phyloP scores from a whole-genome alignment of 2,329 filamentous ascomycete genomes.

The Microsporum canis region DNA sequence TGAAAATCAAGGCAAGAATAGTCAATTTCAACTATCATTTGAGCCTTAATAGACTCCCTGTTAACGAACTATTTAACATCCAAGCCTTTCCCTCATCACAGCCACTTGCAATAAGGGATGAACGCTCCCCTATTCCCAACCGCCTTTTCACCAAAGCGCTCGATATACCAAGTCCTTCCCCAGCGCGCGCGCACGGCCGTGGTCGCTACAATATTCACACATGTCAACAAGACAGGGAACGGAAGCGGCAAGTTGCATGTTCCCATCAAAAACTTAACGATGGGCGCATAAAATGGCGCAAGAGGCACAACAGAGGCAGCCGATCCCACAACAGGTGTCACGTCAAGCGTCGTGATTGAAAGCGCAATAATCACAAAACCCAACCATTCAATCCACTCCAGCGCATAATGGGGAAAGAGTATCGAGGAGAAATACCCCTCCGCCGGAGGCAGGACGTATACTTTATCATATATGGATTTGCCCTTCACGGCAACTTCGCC shows the following conservation, averaged over 20 bases:
- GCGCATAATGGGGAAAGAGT: slow-evolving; percentile 87
- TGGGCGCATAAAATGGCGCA: slow-evolving; percentile 28
- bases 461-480: slow-evolving; percentile 50
- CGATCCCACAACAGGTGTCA: background rate
- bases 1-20: too few species aligned
- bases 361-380: slow-evolving; percentile 62
- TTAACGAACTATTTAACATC: background rate
- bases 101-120: slow-evolving; percentile 43
- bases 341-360: slow-evolving; percentile 18
- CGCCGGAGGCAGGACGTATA: slow-evolving; percentile 74
- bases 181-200: slow-evolving; percentile 81
- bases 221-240: slow-evolving; percentile 65
- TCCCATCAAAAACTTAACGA: slow-evolving; percentile 19
- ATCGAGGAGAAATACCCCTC: slow-evolving; percentile 72
- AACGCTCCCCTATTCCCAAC: slow-evolving; percentile 65
- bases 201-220: slow-evolving; percentile 75
- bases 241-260: slow-evolving; percentile 40
- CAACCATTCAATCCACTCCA: slow-evolving; percentile 92
- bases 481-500: slow-evolving; percentile 21
- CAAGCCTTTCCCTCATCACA: slow-evolving; percentile 18
- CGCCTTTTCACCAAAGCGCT: slow-evolving; percentile 76
- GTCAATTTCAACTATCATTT: background rate
- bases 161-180: slow-evolving; percentile 74
- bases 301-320: slow-evolving; percentile 19
- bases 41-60: background rate